Evolutionary conservation across 73 alveolate genomes (phyloP).

Genomic region (Stentor coeruleus): DNA sequence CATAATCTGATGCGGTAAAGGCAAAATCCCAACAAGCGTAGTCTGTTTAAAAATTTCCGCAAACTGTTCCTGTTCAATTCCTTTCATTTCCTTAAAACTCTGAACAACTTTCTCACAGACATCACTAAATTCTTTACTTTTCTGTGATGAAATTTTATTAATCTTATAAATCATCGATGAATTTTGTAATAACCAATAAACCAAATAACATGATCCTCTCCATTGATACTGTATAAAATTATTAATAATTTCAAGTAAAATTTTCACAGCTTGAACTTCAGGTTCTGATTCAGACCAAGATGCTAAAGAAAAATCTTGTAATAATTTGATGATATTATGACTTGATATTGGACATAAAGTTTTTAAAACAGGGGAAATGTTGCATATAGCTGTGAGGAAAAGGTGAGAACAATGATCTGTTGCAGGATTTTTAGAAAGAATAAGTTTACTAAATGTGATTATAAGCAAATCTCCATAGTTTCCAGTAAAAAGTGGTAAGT

Average conservation of each 20-base stretch:
- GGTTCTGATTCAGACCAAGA: background rate
- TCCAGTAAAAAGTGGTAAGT: background rate
- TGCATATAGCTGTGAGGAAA: background rate
- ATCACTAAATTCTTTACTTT: background rate
- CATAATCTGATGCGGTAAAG: slow-evolving; percentile 13
- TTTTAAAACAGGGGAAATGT: slow-evolving; percentile 5
- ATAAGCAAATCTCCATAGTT: background rate
- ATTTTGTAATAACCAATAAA: background rate
- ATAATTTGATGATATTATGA: background rate
- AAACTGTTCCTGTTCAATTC: background rate
- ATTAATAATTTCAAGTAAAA: background rate
- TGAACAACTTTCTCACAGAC: background rate
- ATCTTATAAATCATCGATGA: background rate
- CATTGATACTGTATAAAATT: slow-evolving; percentile 3
- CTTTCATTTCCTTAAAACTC: background rate
- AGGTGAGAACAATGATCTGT: background rate
- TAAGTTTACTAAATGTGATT: background rate
- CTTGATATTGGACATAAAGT: background rate
- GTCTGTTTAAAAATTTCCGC: background rate
- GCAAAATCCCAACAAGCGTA: slow-evolving; percentile 7
- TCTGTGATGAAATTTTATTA: background rate
- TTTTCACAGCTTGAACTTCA: background rate
- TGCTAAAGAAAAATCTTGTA: background rate
- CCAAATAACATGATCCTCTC: background rate
- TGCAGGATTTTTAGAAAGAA: background rate